Evolutionary conservation across 345 rosid genomes (phyloP), one percentile per base, ranked within the genome.

Genomic region (Trapa incisa): DNA sequence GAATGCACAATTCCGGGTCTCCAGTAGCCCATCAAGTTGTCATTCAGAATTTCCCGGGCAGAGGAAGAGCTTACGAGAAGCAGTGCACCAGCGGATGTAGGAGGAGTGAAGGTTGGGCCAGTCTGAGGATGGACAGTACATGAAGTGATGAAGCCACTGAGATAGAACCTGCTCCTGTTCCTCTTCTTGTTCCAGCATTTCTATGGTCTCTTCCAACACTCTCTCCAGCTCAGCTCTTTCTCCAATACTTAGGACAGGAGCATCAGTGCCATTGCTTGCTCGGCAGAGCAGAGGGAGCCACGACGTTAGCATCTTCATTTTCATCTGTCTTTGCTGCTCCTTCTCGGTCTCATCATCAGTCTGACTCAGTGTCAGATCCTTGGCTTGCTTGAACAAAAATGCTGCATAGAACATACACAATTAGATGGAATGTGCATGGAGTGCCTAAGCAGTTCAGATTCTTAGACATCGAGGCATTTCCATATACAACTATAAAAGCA

Each of bases 241-340:
- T 4, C 50, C 65, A 2, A 67, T 53, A 82, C 70, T 81, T 33
- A 92, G 81, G 37, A 83, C 83, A 0, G 96, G 91, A 47, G 72
- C 80, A 69, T 89, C 95, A 0, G 82, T 79, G 65, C 96, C 93
- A 64, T 75, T 86, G 83, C 88, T 84, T 4, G 80, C 86, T 45
- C 89, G 74, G 69, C 96, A 92, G 16, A 92, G 73, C 83, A 89
- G 69, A 3, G 98, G 96, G 67, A 89, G 64, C 98, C 98, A 92
- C 33, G 96, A 75, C 35, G 65, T 68, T 33, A 89, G 68, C 86
- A 92, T 81, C 76, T 80, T 84, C 89, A 76, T 78, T 75, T 80
- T 87, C 12, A 71, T 72, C 65, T 75, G 71, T 61, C 80, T 73
- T 68, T 72, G 77, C 47, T 74, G 70, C 42, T 78, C 83, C 68